Percentiles rank a stretch among this genome's conserved stretches.
These are phyloP conservation scores for Penicillium sp. DNA, from an alignment of 2,329 filamentous ascomycete genomes.

Conservation along the genomic window DNA sequence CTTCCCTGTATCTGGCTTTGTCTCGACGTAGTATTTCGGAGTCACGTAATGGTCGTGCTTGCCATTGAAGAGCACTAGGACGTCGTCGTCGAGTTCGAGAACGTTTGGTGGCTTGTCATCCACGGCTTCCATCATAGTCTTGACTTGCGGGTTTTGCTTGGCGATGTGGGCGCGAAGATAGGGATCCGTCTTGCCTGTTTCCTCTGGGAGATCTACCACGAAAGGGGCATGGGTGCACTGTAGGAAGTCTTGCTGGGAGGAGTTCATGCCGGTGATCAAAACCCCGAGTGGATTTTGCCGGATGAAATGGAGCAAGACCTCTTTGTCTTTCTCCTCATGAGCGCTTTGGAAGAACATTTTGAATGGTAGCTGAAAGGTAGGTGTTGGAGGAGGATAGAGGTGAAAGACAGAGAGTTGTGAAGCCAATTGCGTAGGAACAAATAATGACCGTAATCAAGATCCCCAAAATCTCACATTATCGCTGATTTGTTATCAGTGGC, in stretches of 20 bases:
- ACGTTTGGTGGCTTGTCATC: constrained; percentile 9
- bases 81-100: constrained; percentile 48
- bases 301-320: constrained; percentile 15
- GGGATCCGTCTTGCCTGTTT: constrained; percentile 6
- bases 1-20: constrained; percentile 62
- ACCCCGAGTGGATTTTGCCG: constrained; percentile 15
- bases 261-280: constrained; percentile 15
- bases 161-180: constrained; percentile 63
- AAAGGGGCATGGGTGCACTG: constrained; percentile 16
- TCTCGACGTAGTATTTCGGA: constrained; percentile 62
- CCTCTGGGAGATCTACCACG: constrained; percentile 12
- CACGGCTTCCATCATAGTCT: constrained; percentile 56
- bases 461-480: background rate
- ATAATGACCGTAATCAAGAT: background rate
- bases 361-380: background rate
- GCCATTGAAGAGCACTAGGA: constrained; percentile 61
- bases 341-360: constrained; percentile 16
- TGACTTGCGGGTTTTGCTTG: constrained; percentile 61
- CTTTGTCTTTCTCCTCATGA: constrained; percentile 14
- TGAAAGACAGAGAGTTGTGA: background rate
- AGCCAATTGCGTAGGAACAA: background rate
- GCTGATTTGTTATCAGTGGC: background rate
- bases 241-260: constrained; percentile 15
- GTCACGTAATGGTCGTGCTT: constrained; percentile 63
- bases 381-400: background rate